These are phyloP conservation scores for Claviceps sp. DNA, from an alignment of 2,329 filamentous ascomycete species.

Conservation along the genomic window DNA sequence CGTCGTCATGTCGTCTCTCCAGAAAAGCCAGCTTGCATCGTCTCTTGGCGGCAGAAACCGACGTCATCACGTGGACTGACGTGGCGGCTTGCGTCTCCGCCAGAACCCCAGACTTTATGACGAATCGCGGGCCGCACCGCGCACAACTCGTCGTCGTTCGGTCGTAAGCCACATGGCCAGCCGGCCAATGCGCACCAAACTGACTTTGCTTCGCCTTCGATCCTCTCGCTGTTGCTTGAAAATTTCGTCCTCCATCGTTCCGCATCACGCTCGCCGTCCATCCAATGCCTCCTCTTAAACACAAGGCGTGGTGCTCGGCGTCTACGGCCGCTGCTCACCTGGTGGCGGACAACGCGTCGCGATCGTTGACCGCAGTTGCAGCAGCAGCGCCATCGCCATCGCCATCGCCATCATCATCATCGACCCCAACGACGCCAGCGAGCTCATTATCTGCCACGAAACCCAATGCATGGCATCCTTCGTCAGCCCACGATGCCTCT, in stretches of 20 bases:
- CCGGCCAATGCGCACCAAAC: too few relatives aligned
- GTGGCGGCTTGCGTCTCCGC: background rate
- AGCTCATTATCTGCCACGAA: background rate
- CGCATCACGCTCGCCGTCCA: slow-evolving; percentile 4
- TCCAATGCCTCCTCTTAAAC: slow-evolving; percentile 13
- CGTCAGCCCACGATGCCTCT: background rate
- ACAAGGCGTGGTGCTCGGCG: slow-evolving; percentile 10
- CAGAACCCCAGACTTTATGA: background rate
- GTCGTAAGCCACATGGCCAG: too few relatives aligned
- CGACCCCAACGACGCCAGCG: background rate
- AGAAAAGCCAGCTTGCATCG: background rate
- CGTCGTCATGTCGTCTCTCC: background rate
- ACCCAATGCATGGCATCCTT: background rate
- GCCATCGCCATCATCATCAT: background rate
- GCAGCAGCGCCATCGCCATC: background rate
- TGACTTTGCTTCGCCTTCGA: too few relatives aligned
- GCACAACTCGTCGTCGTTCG: background rate
- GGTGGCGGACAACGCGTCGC: slow-evolving; percentile 5
- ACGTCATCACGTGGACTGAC: background rate
- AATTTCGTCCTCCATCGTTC: slow-evolving; percentile 3
- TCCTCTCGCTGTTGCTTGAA: slow-evolving; percentile 4
- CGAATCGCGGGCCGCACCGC: slow-evolving; percentile 1
- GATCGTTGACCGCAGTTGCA: background rate
- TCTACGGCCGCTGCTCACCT: slow-evolving; percentile 8
- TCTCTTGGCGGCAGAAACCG: background rate